Conservation (phyloP, 1,139 yeast genomes). For the Protomyces inouyei region DNA sequence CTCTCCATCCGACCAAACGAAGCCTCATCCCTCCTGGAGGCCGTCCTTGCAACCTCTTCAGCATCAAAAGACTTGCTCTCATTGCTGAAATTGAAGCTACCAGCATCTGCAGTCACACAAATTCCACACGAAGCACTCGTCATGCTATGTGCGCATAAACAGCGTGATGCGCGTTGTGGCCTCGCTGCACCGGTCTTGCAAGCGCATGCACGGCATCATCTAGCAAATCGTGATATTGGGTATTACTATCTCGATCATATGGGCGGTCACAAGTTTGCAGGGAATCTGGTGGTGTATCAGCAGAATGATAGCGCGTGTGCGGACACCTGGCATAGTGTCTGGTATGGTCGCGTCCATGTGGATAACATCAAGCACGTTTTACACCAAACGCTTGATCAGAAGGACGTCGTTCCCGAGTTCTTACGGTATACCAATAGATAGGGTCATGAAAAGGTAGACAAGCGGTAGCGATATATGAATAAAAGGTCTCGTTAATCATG, state of each 20-base stretch:
- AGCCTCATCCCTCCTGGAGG: neutral
- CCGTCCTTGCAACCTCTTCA: neutral
- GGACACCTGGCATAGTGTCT: constrained; percentile 3
- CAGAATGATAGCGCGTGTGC: neutral
- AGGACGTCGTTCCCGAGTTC: neutral
- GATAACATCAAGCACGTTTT: constrained; percentile 3
- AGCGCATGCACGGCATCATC: neutral
- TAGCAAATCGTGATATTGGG: neutral
- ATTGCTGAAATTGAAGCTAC: neutral
- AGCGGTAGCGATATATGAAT: neutral
- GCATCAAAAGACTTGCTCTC: neutral
- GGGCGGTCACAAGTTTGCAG: constrained; percentile 24
- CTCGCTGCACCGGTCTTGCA: neutral
- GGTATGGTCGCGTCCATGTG: constrained; percentile 13
- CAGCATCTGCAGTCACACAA: neutral
- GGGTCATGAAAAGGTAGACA: neutral
- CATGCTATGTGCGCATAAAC: constrained; percentile 5
- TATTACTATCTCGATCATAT: neutral
- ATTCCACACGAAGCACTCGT: neutral
- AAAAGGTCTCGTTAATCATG: neutral
- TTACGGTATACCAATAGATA: constrained; percentile 4
- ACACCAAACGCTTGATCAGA: neutral
- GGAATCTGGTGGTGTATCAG: neutral
- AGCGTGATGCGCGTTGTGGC: constrained; percentile 15
- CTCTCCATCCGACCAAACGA: neutral